These are phyloP conservation scores for Quercus suber DNA, from an alignment of 306 rosid species.

Conservation along the genomic window DNA sequence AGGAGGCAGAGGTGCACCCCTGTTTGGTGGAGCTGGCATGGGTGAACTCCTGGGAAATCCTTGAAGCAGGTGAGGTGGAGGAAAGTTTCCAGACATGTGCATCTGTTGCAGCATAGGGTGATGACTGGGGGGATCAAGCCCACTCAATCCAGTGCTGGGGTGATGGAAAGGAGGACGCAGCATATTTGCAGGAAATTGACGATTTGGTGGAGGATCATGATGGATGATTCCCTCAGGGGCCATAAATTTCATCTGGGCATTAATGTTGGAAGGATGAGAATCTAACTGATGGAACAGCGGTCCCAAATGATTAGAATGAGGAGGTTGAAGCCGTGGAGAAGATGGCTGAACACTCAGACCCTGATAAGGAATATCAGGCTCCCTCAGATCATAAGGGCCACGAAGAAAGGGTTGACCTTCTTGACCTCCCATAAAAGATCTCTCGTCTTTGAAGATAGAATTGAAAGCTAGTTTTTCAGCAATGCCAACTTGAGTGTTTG, in stretches of 20 bases:
- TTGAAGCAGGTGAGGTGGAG: constrained; percentile 62
- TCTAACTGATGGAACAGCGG: constrained; percentile 59
- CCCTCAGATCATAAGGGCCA: constrained; percentile 66
- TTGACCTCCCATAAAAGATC: constrained; percentile 55
- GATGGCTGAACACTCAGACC: constrained; percentile 57
- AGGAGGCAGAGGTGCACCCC: constrained; percentile 33
- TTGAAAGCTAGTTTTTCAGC: constrained; percentile 60
- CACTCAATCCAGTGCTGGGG: constrained; percentile 42
- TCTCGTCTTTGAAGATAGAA: constrained; percentile 60
- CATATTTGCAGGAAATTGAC: constrained; percentile 65
- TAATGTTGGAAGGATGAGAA: constrained; percentile 57
- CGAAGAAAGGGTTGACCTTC: constrained; percentile 56
- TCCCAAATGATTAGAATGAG: constrained; percentile 57
- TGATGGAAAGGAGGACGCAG: constrained; percentile 78
- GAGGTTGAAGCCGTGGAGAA: constrained; percentile 56
- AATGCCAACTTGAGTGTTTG: constrained; percentile 50
- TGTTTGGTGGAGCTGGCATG: constrained; percentile 44
- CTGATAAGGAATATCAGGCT: constrained; percentile 56
- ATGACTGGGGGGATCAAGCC: constrained; percentile 63
- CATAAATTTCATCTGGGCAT: constrained; percentile 58
- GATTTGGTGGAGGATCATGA: constrained; percentile 58
- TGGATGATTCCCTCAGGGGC: constrained; percentile 55
- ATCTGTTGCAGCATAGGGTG: constrained; percentile 76
- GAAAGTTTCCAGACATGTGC: constrained; percentile 63
- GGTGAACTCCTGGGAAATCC: constrained; percentile 71